Evolutionary conservation across 164 flowering plant species (phyloP).

Genomic region (Kalanchoe fedtschenkoi): DNA sequence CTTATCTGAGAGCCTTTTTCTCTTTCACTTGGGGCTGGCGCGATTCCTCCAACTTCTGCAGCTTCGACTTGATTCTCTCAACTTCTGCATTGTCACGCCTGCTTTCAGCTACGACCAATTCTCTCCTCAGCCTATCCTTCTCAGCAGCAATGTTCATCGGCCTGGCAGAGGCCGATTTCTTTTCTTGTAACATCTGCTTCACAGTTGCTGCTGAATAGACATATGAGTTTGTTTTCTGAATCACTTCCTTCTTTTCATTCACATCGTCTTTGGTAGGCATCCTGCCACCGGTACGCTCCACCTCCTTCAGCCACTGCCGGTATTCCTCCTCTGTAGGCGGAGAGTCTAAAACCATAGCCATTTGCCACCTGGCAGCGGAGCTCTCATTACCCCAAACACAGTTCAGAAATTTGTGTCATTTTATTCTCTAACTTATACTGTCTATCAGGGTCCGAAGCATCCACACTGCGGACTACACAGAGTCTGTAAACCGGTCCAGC

Average conservation of each 20-base stretch:
- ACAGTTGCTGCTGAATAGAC: slow-evolving; percentile 88
- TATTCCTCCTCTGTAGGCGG: slow-evolving; percentile 68
- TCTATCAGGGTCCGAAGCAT: slow-evolving; percentile 68
- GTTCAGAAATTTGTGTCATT: slow-evolving; percentile 81
- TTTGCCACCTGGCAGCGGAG: slow-evolving; percentile 95
- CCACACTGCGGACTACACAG: slow-evolving; percentile 79
- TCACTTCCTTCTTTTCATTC: slow-evolving; percentile 63
- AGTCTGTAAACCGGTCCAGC: slow-evolving; percentile 66
- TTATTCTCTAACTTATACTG: slow-evolving; percentile 76
- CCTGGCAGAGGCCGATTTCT: slow-evolving; percentile 71
- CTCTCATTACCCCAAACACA: slow-evolving; percentile 73
- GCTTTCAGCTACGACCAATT: slow-evolving; percentile 54
- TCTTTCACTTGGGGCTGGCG: slow-evolving; percentile 42
- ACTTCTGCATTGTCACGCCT: slow-evolving; percentile 55
- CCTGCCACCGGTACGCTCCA: slow-evolving; percentile 60
- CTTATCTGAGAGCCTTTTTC: slow-evolving; percentile 62
- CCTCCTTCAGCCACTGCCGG: slow-evolving; percentile 71
- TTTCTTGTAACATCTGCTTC: slow-evolving; percentile 92
- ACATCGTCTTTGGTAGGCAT: slow-evolving; percentile 67
- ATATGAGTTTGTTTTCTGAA: slow-evolving; percentile 47
- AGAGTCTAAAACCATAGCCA: slow-evolving; percentile 88
- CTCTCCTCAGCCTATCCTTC: slow-evolving; percentile 37
- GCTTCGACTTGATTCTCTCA: slow-evolving; percentile 56
- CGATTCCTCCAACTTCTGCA: slow-evolving; percentile 60
- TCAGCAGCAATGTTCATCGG: slow-evolving; percentile 84